Conservation (phyloP, 345 rosid genomes). For the Hevea brasiliensis region DNA sequence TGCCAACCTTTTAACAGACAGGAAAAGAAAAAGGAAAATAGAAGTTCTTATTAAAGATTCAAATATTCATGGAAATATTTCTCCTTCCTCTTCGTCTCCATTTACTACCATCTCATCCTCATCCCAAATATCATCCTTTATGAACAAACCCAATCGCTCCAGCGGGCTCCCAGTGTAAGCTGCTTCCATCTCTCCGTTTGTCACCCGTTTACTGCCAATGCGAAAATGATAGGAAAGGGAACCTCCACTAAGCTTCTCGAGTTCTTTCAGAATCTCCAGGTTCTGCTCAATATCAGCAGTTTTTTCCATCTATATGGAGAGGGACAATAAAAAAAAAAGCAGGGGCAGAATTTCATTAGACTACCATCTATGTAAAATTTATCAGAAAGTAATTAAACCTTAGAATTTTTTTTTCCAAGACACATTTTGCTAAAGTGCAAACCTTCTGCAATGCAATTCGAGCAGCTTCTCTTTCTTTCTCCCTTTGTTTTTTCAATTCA, state of each 20-base stretch:
- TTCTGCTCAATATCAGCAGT: constrained; percentile 52
- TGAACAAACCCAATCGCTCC: constrained; percentile 59
- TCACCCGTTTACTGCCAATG: constrained; percentile 13
- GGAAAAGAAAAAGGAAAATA: neutral
- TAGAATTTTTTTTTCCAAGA: neutral
- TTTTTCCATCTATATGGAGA: constrained; percentile 52
- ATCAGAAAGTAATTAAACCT: neutral
- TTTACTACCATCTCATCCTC: constrained; percentile 31
- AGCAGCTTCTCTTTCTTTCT: constrained; percentile 69
- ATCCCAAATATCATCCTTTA: constrained; percentile 46
- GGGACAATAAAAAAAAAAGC: neutral
- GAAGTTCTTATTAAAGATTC: no score
- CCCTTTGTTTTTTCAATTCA: constrained; percentile 58
- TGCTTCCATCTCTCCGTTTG: constrained; percentile 24
- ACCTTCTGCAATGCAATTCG: constrained; percentile 68
- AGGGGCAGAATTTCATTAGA: neutral
- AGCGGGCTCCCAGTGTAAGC: constrained; percentile 32
- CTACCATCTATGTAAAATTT: neutral
- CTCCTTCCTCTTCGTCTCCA: constrained; percentile 74
- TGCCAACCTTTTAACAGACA: neutral
- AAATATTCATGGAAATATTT: constrained; percentile 37
- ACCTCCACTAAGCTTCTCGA: constrained; percentile 53
- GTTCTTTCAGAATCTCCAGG: constrained; percentile 47
- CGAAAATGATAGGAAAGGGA: constrained; percentile 28
- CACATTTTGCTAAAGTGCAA: no score